Evolutionary conservation across 768 basidiomycete species (phyloP), one percentile per base, ranked within the genome.

Genomic region (Neoboletus brunneissimus): DNA sequence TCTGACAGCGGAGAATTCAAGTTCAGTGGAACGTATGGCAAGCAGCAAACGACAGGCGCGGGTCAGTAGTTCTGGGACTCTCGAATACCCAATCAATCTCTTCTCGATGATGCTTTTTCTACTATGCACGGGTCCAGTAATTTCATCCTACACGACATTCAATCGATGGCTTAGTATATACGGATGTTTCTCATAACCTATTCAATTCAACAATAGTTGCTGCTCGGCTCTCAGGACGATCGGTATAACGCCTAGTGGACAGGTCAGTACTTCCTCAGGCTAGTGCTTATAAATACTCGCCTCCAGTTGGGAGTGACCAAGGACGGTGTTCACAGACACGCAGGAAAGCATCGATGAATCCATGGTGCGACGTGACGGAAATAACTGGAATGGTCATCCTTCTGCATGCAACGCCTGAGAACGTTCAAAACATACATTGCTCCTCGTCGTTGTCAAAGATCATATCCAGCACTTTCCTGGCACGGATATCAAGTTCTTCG

Each of bases 351-450:
- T 78, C 77, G 42, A 86, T 85, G 57, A 85, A 79, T 0, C 81
- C 85, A 18, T 81, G 77, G 64, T 91, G 89, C 1, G 83, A 80
- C 1, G 86, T 87, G 55, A 89, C 79, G 5, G 86, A 84, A 18
- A 89, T 79, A 59, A 81, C 88, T 89, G 41, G 25, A 48, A 35
- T 11, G 34, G 15, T 56, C 35, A 49, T 40, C 43, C 13, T 9
- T 43, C 10, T 43, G 34, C n/a, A 25, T 5, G 29, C 38, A 43
- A 22, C 9, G 31, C 12, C 15, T 9, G 16, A 48, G 46, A 54
- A 43, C n/a, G n/a, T 40, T 38, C 7, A 15, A 16, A 10, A 73
- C 84, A 48, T 64, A 87, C 87, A 82, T 13, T 76, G 76, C 5
- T 74, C 67, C 27, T 62, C 46, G 40, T 81, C 76, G 1, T 74